Conservation (phyloP, 2,329 filamentous ascomycete species). For the Fusarium sp. region DNA sequence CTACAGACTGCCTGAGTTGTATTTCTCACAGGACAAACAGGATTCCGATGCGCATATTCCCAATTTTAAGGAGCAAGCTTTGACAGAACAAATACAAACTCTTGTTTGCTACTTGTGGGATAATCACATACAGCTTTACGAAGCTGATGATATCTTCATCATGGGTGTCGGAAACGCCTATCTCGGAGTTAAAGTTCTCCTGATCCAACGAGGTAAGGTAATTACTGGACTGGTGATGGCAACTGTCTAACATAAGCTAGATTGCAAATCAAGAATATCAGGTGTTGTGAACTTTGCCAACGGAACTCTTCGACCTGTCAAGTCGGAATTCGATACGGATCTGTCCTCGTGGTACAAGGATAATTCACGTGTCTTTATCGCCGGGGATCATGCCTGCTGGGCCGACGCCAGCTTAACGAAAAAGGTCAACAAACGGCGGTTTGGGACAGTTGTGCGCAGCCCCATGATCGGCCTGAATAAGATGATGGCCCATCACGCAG, state of each 20-base stretch:
- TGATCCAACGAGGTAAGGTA: conserved; percentile 76
- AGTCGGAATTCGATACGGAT: conserved; percentile 79
- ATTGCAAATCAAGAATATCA: conserved; percentile 74
- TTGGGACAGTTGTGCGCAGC: conserved; percentile 68
- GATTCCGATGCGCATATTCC: conserved; percentile 63
- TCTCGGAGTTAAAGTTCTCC: conserved; percentile 81
- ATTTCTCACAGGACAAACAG: conserved; percentile 45
- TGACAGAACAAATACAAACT: conserved; percentile 74
- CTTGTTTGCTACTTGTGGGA: conserved; percentile 93
- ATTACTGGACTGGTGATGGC: not conserved
- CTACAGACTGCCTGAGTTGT: not conserved
- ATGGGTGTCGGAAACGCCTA: conserved; percentile 93
- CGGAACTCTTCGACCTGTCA: conserved; percentile 80
- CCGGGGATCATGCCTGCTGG: conserved; percentile 81
- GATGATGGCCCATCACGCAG: conserved; percentile 68
- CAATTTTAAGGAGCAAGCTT: conserved; percentile 57
- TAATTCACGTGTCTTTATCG: conserved; percentile 83
- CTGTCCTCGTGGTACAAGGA: conserved; percentile 85
- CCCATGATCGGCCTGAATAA: conserved; percentile 60
- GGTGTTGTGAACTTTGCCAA: conserved; percentile 86
- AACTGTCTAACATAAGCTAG: conserved; percentile 49
- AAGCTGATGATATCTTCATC: conserved; percentile 80
- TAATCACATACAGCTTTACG: conserved; percentile 88
- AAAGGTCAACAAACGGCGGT: conserved; percentile 70
- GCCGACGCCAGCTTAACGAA: conserved; percentile 68